phyloP scores from a whole-genome alignment of 2,329 filamentous ascomycete species.

The Phialemoniopsis sp. region DNA sequence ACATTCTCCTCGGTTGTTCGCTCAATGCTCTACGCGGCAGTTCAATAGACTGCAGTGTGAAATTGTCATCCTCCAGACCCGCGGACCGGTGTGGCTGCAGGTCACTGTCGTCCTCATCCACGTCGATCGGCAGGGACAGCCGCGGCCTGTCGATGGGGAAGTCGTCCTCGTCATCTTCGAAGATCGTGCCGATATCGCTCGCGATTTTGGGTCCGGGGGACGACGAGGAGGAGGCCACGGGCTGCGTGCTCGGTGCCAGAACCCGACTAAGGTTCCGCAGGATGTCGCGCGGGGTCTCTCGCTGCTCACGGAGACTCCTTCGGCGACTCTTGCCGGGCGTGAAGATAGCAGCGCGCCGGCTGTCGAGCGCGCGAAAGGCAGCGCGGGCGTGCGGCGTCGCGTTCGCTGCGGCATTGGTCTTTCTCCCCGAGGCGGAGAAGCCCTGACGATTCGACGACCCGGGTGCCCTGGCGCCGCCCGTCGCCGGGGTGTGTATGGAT shows the following conservation, averaged over 20 bases:
- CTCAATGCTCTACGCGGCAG: conserved; percentile 47
- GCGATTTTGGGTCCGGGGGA: conserved; percentile 18
- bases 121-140: conserved; percentile 49
- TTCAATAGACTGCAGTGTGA: conserved; percentile 56
- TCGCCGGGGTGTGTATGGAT: conserved; percentile 35
- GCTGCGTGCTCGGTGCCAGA: conserved; percentile 44
- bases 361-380: conserved; percentile 53
- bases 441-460: conserved; percentile 28
- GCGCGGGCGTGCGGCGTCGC: conserved; percentile 58
- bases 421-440: conserved; percentile 40
- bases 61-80: conserved; percentile 54
- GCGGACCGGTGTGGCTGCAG: conserved; percentile 50
- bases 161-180: conserved; percentile 41
- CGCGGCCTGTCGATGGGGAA: conserved; percentile 45
- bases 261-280: conserved; percentile 50
- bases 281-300: conserved; percentile 51
- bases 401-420: conserved; percentile 30
- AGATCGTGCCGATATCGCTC: conserved; percentile 14
- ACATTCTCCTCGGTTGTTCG: conserved; percentile 41
- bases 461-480: conserved; percentile 1
- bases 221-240: conserved; percentile 43
- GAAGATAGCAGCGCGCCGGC: conserved; percentile 53
- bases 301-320: conserved; percentile 50
- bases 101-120: conserved; percentile 44
- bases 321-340: conserved; percentile 56